phyloP scores from a whole-genome alignment of 2,329 filamentous ascomycete species.

The Thermoascus crustaceus region DNA sequence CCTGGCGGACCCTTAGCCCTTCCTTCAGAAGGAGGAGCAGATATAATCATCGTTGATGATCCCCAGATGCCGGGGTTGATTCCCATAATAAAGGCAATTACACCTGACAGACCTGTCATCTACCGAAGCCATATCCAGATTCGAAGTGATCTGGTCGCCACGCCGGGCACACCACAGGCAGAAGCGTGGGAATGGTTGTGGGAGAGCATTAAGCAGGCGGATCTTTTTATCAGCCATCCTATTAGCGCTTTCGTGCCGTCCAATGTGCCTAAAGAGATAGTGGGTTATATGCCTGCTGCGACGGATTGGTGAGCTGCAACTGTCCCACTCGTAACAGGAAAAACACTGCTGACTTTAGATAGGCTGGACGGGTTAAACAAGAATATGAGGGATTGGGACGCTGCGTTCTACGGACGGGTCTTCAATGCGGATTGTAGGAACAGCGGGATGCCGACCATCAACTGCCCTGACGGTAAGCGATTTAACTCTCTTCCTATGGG shows the following conservation, averaged over 20 bases:
- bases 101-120: slow-evolving; percentile 66
- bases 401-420: slow-evolving; percentile 64
- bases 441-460: slow-evolving; percentile 42
- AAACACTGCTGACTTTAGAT: slow-evolving; percentile 13
- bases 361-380: slow-evolving; percentile 77
- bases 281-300: slow-evolving; percentile 69
- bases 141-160: slow-evolving; percentile 61
- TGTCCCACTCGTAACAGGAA: background rate
- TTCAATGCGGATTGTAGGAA: slow-evolving; percentile 57
- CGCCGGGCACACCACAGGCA: slow-evolving; percentile 56
- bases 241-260: slow-evolving; percentile 66
- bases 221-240: slow-evolving; percentile 76
- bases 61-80: slow-evolving; percentile 78
- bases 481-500: background rate
- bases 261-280: slow-evolving; percentile 56
- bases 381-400: slow-evolving; percentile 59
- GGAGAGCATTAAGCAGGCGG: slow-evolving; percentile 60
- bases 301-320: slow-evolving; percentile 58
- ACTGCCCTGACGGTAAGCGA: slow-evolving; percentile 28
- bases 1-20: slow-evolving; percentile 58
- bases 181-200: slow-evolving; percentile 71
- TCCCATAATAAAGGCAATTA: slow-evolving; percentile 61
- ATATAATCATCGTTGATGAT: slow-evolving; percentile 72
- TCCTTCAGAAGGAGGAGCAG: slow-evolving; percentile 61
- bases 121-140: slow-evolving; percentile 81